Base-by-base conservation (phyloP, 2,329 filamentous ascomycete genomes). In the Elsinoe ampelina region DNA sequence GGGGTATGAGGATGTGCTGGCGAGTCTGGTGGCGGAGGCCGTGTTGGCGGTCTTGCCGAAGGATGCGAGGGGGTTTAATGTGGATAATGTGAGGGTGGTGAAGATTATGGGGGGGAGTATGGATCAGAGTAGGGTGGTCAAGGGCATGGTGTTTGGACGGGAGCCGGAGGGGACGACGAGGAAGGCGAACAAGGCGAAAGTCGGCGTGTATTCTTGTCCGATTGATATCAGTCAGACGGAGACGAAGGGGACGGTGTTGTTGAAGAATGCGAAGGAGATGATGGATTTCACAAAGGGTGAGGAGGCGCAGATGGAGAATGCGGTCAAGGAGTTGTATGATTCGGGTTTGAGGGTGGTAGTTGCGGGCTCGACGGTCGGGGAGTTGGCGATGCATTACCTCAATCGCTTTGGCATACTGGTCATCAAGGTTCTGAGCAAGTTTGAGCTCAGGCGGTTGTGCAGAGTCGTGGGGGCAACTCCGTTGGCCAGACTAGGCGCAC, bases 31-130 rank as follows among this genome's bases (percentile, higher is more conserved):
- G 62, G 85, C 95, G 45, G 90, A 96, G 70, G 82, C 82, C 30
- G 81, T 85, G 19, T 82, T 97, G 57, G 84, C 89, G 43, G 91
- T 98, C 17, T 81, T 98, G 61, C 93, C 95, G 63, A 96, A 96
- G 79, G 95, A 96, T 75, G 87, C 93, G 19, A 75, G 80, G 70
- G 91, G 95, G 76, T 98, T 98, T 81, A 98, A 96, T 74, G 90
- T 98, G 62, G 93, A 98, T 78, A 98, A 98, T 73, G 86, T 98
- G 66, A 88, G 93, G 59, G 95, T 98, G 58, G 95, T 98, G 66
- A 98, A 98, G 81, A 98, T 98, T 68, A 97, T 98, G 92, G 93
- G 93, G 65, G 92, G 93, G 62, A 90, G 87, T 70, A 77, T 98
- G 68, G 89, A 95, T 67, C 91, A 98, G 77, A 95, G 90, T 72